Evolutionary conservation across 257 asterid genomes (phyloP), one percentile per base, ranked within the genome.

Genomic region (Anisodus tanguticus): DNA sequence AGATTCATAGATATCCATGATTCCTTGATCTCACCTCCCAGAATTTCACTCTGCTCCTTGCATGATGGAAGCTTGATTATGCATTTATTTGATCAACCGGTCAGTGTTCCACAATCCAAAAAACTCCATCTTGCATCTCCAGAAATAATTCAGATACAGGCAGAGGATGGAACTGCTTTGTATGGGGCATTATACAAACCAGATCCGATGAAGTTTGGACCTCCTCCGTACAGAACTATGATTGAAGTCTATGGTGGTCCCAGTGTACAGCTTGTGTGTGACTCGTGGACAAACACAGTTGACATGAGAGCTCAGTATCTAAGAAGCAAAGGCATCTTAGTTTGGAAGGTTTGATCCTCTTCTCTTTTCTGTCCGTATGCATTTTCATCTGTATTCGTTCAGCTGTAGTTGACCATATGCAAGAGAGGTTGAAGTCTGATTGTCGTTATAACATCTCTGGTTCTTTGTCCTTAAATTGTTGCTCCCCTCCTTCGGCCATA

Each of bases 201-300:
- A 8, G 94, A 95, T 81, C 88, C 88, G 3, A 85, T 90, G 74
- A 93, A 80, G 87, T 95, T 91, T 82, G 99, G 99, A 81, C 97
- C 95, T 45, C 99, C 99, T 6, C 99, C 99, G 5, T 95, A 95
- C 83, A 92, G 92, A 31, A 90, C 99, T 11, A 95, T 95, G 98
- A 84, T 95, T 84, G 97, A 94, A 76, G 99, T 95, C 70, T 94
- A 95, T 80, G 98, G 99, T 89, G 99, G 99, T 82, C 99, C 99
- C 63, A 64, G 98, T 62, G 88, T 95, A 62, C 99, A 94, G 83
- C 94, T 93, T 31, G 94, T 95, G 78, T 86, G 88, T 58, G 91
- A 95, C 92, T 95, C 98, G 79, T 95, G 97, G 98, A 84, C 89
- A 22, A 92, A 93, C 90, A 90, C 98, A 9, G 99, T 94, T 17